phyloP scores from a whole-genome alignment of 805 yeast genomes.

The Zygosaccharomyces bailii region DNA sequence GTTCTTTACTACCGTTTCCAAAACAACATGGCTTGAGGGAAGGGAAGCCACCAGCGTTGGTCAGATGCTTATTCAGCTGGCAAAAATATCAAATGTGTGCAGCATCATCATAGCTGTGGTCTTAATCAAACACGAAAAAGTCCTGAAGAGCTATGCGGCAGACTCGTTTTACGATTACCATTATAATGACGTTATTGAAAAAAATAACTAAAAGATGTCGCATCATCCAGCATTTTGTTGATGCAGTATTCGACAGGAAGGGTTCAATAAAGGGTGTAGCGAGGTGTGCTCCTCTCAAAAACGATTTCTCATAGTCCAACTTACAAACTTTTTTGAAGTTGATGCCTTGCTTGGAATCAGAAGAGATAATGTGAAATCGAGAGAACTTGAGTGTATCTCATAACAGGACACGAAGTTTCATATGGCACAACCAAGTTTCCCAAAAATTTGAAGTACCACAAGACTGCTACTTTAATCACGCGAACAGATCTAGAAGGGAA shows the following conservation, averaged over 20 bases:
- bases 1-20: background rate
- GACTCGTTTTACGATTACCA: slow-evolving; percentile 49
- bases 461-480: slow-evolving; percentile 26
- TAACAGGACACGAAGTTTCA: slow-evolving; percentile 37
- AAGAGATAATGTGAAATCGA: slow-evolving; percentile 37
- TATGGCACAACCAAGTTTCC: slow-evolving; percentile 29
- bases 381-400: slow-evolving; percentile 17
- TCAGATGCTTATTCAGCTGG: slow-evolving; percentile 56
- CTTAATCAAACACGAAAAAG: slow-evolving; percentile 43
- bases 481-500: slow-evolving; percentile 27
- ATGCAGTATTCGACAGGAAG: slow-evolving; percentile 33
- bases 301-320: slow-evolving; percentile 38
- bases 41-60: slow-evolving; percentile 69
- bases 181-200: slow-evolving; percentile 44
- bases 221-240: slow-evolving; percentile 35
- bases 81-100: slow-evolving; percentile 44
- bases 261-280: slow-evolving; percentile 36
- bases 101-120: slow-evolving; percentile 51
- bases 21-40: slow-evolving; percentile 41
- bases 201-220: slow-evolving; percentile 38
- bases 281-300: slow-evolving; percentile 35
- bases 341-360: slow-evolving; percentile 32
- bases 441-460: slow-evolving; percentile 27
- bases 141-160: slow-evolving; percentile 48
- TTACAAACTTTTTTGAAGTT: slow-evolving; percentile 26